Evolutionary conservation across 73 alveolate genomes (phyloP).

Genomic region (Breviolum minutum): DNA sequence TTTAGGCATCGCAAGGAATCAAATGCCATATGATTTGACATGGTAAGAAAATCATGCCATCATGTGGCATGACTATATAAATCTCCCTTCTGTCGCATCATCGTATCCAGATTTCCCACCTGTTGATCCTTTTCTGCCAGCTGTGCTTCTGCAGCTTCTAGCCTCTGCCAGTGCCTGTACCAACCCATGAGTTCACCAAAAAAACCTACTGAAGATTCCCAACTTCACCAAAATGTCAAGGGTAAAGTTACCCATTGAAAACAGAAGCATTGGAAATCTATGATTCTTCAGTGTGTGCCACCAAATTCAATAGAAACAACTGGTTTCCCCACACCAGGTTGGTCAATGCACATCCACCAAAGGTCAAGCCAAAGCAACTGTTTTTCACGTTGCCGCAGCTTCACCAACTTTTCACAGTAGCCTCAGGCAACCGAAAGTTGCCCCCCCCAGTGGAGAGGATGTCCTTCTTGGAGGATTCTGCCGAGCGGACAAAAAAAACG

Average conservation of each 20-base stretch:
- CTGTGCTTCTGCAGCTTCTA: slow-evolving; percentile 84
- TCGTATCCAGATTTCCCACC: background rate
- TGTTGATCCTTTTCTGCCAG: slow-evolving; percentile 47
- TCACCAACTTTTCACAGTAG: slow-evolving; percentile 79
- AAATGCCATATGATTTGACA: background rate
- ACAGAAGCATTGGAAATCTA: background rate
- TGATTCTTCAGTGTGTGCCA: background rate
- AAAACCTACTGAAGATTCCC: background rate
- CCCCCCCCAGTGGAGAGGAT: background rate
- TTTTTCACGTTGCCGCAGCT: slow-evolving; percentile 87
- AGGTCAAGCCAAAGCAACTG: slow-evolving; percentile 34
- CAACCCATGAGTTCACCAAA: background rate
- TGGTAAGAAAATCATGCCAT: background rate
- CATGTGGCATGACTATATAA: background rate
- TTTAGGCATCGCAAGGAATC: background rate
- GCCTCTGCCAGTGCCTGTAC: slow-evolving; percentile 78
- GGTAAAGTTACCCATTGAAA: background rate
- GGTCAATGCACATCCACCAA: too few species aligned
- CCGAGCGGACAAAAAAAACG: background rate
- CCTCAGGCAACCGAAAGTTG: background rate
- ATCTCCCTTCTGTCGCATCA: too few species aligned
- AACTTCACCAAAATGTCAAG: background rate
- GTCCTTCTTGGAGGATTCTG: background rate
- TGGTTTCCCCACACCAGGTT: too few species aligned
- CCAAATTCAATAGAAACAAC: background rate